Base-by-base conservation (phyloP, 495 filamentous ascomycete species). In the Aspergillus haitiensis region DNA sequence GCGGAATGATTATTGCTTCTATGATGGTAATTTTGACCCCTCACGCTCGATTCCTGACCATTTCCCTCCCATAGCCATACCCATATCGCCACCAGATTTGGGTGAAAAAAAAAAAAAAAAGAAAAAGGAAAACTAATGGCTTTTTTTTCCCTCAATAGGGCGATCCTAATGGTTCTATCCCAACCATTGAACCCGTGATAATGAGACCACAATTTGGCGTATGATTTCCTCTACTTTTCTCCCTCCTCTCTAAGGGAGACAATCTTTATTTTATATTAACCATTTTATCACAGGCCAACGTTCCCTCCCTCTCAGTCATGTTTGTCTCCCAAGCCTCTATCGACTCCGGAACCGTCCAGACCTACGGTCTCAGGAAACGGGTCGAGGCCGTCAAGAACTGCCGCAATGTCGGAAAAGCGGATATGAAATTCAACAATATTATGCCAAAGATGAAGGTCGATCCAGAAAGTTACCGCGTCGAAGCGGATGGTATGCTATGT, bases 401-500 rank as follows among this genome's bases (percentile, higher is more conserved):
- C 70, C 83, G 94, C 60, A 83, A 75, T 16, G 82, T 98, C 52
- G 79, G 88, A 15, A 98, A 98, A 82, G 82, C 78, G 67, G 90
- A 98, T 69, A 97, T 98, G 93, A 94, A 92, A 73, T 91, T 83
- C 73, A 98, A 98, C 73, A 87, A 92, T 66, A 71, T 75, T 16
- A 92, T 87, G 87, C 94, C 94, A 15, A 86, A 81, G 75, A 98
- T 98, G 92, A 87, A 81, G 70, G 94, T 98, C 42, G 92, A 98
- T 67, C 91, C 94, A 9, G 94, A 98, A 78, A 85, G 82, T 65
- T 98, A 97, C 74, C 77, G 82, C 35, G 94, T 98, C 42, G 87
- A 94, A 77, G 94, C 94, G 7, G 92, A 98, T 72, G 92, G 90
- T 0, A 71, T 79, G 71, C 72, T 86, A 18, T 94, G 89, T 68